Evolutionary conservation across 345 rosid species (phyloP), one percentile per base, ranked within the genome.

Genomic region (Carallia brachiata): DNA sequence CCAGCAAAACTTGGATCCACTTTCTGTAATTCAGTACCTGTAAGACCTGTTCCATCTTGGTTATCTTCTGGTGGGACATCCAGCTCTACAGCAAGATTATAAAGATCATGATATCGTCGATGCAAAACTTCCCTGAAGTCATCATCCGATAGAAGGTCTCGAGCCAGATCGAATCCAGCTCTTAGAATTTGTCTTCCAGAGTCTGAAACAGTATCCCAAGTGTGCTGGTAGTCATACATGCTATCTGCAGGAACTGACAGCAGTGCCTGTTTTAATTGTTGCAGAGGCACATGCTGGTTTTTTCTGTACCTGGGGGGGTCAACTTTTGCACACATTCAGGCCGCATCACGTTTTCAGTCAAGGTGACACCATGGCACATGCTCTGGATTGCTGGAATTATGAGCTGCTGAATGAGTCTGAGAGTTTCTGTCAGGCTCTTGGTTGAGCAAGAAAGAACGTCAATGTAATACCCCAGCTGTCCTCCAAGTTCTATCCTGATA

Each of bases 141-240:
- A 75, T 95, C 97, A 67, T 92, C 99, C 4, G 99, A 92, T 72
- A 92, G 80, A 47, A 95, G 91, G 81, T 95, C 87, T 28, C 94
- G 88, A 27, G 97, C 99, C 47, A 90, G 84, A 79, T 92, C 96
- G 65, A 92, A 92, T n/a, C 93, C 92, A 31, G 85, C 80, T 72
- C 74, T 65, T 28, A 92, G 75, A 72, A 95, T 55, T 37, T 81
- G 61, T 66, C 80, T 89, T 34, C 97, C 94, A 12, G 92, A 84
- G 66, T 90, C 96, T 18, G 78, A 69, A 62, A 89, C 96, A 32
- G 85, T 70, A 71, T 79, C 83, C 98, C 97, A 92, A 0, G 96
- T 92, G 76, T 95, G 98, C 78, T 95, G 98, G 81, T 95, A 95
- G 77, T 89, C 97, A 68, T 95, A 92, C 90, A 92, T 84, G 73